A percentile compares a stretch with the other conserved stretches of the same genome.
phyloP scores from a whole-genome alignment of 208 protist genomes.

The Trichomonas vaginalis region DNA sequence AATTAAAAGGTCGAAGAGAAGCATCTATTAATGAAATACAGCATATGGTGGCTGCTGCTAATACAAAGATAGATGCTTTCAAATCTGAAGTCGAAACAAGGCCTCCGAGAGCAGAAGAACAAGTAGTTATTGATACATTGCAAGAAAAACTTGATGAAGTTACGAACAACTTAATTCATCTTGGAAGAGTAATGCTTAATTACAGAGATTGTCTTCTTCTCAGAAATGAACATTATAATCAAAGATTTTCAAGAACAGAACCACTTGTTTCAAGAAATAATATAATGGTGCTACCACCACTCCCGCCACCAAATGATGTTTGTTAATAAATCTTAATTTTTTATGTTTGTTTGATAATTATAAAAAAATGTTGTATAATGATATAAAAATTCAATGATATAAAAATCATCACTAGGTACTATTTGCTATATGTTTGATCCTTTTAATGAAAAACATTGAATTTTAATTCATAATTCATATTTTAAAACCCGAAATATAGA shows the following conservation, averaged over 20 bases:
- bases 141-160: not conserved
- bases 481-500: too few species aligned
- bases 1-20: not conserved
- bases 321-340: too few species aligned
- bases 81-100: not conserved
- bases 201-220: not conserved
- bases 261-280: not conserved
- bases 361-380: too few species aligned
- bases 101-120: not conserved
- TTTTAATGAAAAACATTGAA: too few species aligned
- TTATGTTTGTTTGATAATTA: too few species aligned
- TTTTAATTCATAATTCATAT: too few species aligned
- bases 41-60: not conserved
- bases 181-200: not conserved
- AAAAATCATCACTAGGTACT: too few species aligned
- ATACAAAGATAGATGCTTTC: not conserved
- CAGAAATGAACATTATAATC: not conserved
- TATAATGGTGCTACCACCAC: not conserved
- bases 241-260: not conserved
- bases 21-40: not conserved
- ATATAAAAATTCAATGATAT: too few species aligned
- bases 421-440: too few species aligned
- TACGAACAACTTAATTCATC: not conserved
- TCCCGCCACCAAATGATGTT: not conserved
- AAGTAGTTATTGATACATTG: not conserved